Evolutionary conservation across 805 yeast species (phyloP).

Genomic region (Candida tammaniensis): DNA sequence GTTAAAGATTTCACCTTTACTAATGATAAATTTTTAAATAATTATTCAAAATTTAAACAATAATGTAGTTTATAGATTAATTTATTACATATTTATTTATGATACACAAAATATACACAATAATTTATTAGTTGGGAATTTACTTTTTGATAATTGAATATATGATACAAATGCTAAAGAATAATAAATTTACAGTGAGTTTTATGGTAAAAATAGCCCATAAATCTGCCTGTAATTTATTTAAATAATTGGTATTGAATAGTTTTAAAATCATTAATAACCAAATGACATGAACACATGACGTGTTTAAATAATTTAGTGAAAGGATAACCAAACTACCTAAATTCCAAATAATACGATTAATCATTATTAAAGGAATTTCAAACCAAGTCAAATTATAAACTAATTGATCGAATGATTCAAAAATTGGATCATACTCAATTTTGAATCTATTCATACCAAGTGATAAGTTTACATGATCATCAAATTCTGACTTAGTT

Average conservation of each 20-base stretch:
- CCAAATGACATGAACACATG: slow-evolving; percentile 1
- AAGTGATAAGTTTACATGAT: slow-evolving; percentile 22
- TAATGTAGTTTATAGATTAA: slow-evolving; percentile 2
- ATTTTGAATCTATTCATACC: slow-evolving; percentile 19
- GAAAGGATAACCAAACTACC: slow-evolving; percentile 13
- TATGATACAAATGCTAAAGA: slow-evolving; percentile 10
- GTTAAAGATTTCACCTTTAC: slow-evolving; percentile 42
- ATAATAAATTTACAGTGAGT: slow-evolving; percentile 5
- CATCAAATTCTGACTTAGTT: slow-evolving; percentile 10
- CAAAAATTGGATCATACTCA: slow-evolving; percentile 24
- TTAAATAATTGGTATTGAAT: slow-evolving; percentile 21
- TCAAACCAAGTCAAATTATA: slow-evolving; percentile 10
- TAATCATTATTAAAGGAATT: slow-evolving; percentile 13
- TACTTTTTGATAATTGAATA: slow-evolving; percentile 1
- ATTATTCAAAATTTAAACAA: slow-evolving; percentile 3
- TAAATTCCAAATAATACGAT: slow-evolving; percentile 18
- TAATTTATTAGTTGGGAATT: too few relatives aligned
- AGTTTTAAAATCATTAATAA: slow-evolving; percentile 13
- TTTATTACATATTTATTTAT: slow-evolving; percentile 5
- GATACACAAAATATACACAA: background rate
- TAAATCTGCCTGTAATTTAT: slow-evolving; percentile 5
- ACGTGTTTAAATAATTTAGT: slow-evolving; percentile 7
- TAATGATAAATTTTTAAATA: slow-evolving; percentile 32
- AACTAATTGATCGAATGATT: slow-evolving; percentile 17
- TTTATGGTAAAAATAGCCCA: slow-evolving; percentile 6